A percentile compares a stretch with the other conserved stretches of the same genome.
These are phyloP conservation scores for Pascua sp. DNA, from an alignment of 1,284 basidiomycete genomes.

Conservation along the genomic window DNA sequence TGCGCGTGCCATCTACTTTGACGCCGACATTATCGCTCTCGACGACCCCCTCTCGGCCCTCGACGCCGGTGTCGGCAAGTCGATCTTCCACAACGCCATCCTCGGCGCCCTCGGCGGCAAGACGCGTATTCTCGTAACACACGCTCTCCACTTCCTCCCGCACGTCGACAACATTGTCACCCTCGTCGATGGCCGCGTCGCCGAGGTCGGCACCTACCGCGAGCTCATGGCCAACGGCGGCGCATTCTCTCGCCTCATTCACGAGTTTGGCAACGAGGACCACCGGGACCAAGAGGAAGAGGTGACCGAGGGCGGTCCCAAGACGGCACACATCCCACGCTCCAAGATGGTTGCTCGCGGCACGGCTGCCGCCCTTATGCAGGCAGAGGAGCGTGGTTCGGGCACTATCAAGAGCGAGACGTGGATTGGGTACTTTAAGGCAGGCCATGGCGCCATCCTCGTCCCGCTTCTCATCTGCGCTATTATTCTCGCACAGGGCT, in stretches of 20 bases:
- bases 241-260: conserved; percentile 68
- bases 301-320: neutral
- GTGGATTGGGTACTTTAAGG: conserved; percentile 52
- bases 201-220: conserved; percentile 69
- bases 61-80: conserved; percentile 82
- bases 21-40: conserved; percentile 79
- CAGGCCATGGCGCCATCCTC: conserved; percentile 52
- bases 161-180: conserved; percentile 51
- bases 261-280: conserved; percentile 62
- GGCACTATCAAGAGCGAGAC: conserved; percentile 43
- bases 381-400: conserved; percentile 48
- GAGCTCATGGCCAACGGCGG: conserved; percentile 62
- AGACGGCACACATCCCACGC: conserved; percentile 20
- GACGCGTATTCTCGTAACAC: conserved; percentile 67
- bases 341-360: conserved; percentile 42
- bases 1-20: conserved; percentile 77
- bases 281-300: conserved; percentile 44
- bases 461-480: conserved; percentile 52
- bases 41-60: conserved; percentile 76
- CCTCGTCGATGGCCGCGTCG: conserved; percentile 64
- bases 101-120: conserved; percentile 61
- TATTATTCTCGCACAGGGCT: conserved; percentile 41
- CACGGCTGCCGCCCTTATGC: conserved; percentile 49
- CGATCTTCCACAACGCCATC: conserved; percentile 77
- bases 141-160: conserved; percentile 52